Evolutionary conservation across 2,329 filamentous ascomycete genomes (phyloP).

Genomic region (Trichoderma breve): DNA sequence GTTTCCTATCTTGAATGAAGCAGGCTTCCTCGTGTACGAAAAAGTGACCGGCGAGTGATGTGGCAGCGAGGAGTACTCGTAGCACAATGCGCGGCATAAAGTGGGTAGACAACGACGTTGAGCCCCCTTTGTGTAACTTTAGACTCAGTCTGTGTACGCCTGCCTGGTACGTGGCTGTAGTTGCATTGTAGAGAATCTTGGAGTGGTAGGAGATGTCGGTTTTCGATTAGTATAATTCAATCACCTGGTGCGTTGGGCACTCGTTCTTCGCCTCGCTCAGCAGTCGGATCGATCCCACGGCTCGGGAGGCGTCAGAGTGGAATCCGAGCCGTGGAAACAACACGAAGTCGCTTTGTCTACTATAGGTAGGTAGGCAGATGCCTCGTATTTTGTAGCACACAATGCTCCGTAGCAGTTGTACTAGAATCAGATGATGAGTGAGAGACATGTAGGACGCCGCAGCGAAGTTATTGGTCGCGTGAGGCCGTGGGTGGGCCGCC

Average conservation of each 20-base stretch:
- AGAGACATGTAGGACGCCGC: neutral
- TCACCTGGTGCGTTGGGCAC: neutral
- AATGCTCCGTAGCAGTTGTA: neutral
- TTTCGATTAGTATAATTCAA: neutral
- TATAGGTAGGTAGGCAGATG: neutral
- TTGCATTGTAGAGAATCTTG: neutral
- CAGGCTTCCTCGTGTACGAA: neutral
- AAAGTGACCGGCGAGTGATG: neutral
- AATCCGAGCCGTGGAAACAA: neutral
- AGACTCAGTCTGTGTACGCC: neutral
- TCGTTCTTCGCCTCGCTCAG: neutral
- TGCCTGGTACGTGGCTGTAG: neutral
- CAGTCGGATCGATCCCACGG: constrained; percentile 3
- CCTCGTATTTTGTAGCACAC: neutral
- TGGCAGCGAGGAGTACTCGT: neutral
- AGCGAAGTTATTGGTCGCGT: neutral
- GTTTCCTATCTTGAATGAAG: neutral
- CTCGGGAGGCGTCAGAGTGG: neutral
- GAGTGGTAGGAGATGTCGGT: neutral
- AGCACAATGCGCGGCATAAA: constrained; percentile 2
- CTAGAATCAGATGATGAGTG: neutral
- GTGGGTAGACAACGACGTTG: neutral
- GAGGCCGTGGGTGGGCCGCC: neutral
- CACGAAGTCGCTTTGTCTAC: neutral
- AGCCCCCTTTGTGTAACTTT: neutral